phyloP scores from a whole-genome alignment of 83 land plant genomes.

The Thuja plicata region DNA sequence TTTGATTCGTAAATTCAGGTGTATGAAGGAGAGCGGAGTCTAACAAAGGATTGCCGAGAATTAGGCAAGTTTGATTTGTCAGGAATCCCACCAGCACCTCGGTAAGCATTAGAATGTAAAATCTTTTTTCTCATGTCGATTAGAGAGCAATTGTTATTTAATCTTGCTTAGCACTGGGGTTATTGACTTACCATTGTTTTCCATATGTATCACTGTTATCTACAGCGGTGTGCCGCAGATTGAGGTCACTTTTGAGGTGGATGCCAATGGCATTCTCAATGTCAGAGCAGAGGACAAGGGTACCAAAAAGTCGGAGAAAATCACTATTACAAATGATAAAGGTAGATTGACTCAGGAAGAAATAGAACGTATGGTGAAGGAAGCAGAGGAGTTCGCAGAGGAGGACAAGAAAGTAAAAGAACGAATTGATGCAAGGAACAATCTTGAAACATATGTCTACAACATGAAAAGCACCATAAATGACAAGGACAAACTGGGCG shows the following conservation, averaged over 20 bases:
- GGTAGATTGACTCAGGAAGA: slow-evolving; percentile 77
- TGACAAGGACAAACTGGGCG: slow-evolving; percentile 76
- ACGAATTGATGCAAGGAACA: slow-evolving; percentile 64
- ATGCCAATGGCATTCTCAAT: slow-evolving; percentile 78
- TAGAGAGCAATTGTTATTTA: background rate
- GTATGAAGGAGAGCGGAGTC: slow-evolving; percentile 73
- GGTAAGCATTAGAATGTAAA: slow-evolving; percentile 23
- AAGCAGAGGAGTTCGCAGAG: slow-evolving; percentile 83
- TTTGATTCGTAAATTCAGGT: slow-evolving; percentile 32
- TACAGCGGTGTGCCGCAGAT: slow-evolving; percentile 76
- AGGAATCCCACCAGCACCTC: slow-evolving; percentile 77
- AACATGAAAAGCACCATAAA: slow-evolving; percentile 76
- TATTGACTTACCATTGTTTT: background rate
- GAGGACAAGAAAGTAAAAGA: slow-evolving; percentile 81
- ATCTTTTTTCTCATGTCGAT: background rate
- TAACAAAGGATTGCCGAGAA: slow-evolving; percentile 69
- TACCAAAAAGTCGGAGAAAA: slow-evolving; percentile 67
- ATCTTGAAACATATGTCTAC: slow-evolving; percentile 74
- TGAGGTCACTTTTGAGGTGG: slow-evolving; percentile 76
- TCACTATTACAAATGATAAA: slow-evolving; percentile 78
- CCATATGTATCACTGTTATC: slow-evolving; percentile 6
- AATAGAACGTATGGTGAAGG: slow-evolving; percentile 71
- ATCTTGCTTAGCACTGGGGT: background rate
- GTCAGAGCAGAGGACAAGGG: slow-evolving; percentile 82
- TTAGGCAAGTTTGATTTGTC: slow-evolving; percentile 72